These are phyloP conservation scores for Fusarium chlamydosporum DNA, from an alignment of 2,329 filamentous ascomycete species.

Conservation along the genomic window DNA sequence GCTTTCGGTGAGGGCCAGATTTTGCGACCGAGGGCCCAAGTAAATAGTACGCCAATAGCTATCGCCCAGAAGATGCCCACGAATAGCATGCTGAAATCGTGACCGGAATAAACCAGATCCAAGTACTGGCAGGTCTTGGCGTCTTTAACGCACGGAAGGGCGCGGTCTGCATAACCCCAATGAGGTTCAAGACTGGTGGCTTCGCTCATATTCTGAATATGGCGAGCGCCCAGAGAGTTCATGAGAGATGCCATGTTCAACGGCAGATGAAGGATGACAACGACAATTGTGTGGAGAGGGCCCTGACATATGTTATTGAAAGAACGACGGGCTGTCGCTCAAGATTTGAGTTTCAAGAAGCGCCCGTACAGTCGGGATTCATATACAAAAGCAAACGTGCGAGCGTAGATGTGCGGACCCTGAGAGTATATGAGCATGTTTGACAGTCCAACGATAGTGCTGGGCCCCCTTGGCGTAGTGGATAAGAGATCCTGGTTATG, in stretches of 20 bases:
- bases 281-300: too few species aligned
- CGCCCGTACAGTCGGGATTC: not conserved
- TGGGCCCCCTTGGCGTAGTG: not conserved
- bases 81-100: slow-evolving; percentile 1
- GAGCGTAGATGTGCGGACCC: not conserved
- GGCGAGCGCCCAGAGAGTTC: not conserved
- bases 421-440: slow-evolving; percentile 5
- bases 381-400: not conserved
- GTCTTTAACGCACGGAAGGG: not conserved
- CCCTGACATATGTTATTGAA: too few species aligned
- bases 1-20: not conserved
- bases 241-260: not conserved
- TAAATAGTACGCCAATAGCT: not conserved
- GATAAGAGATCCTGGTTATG: too few species aligned
- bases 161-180: slow-evolving; percentile 1
- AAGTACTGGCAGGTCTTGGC: slow-evolving; percentile 2
- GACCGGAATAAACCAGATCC: slow-evolving; percentile 2
- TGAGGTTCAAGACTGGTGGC: not conserved
- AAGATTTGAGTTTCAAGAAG: too few species aligned
- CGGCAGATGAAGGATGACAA: too few species aligned
- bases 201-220: slow-evolving; percentile 2
- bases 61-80: slow-evolving; percentile 4
- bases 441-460: not conserved
- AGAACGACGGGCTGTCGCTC: too few species aligned
- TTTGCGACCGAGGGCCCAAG: not conserved